Evolutionary conservation across 768 basidiomycete species (phyloP), one percentile per base, ranked within the genome.

Genomic region (Chalciporus piperatus): DNA sequence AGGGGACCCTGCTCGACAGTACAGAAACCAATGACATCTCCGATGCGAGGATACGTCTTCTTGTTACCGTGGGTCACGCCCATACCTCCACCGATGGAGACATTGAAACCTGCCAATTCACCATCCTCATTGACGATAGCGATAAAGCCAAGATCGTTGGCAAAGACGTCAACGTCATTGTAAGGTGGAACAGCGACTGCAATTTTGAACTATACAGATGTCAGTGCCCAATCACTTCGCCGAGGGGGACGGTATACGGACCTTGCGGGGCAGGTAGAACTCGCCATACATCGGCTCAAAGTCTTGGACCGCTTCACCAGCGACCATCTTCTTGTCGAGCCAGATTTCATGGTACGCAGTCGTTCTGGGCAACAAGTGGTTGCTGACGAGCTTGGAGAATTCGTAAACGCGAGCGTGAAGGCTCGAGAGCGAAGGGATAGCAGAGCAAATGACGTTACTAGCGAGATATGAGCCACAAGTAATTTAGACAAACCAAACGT

Each of bases 21-120:
- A 62, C 92, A 93, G 78, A 98, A 99, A 45, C 97, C 97, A 55
- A 99, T 81, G 42, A 97, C 72, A 61, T 87, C 86, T 25, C 83
- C 93, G 41, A 85, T 70, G 47, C 97, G 87, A 41, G 97, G 97
- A 68, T 98, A 98, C 0, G 97, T 99, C 77, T 97, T 95, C 77
- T 98, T 98, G 79, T 92, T 96, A 30, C 93, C 93, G 61, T 98
- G 96, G 1, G 97, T 98, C 40, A 98, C 97, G 70, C 97, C 97
- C 97, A 99, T 99, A 44, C 97, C 97, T 59, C 97, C 97, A 50
- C 97, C 97, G 40, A 92, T 76, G 14, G 86, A 72, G 47, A 99
- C 94, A 65, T 99, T 97, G 80, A 97, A 99, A 39, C 97, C 97
- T 47, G 79, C 77, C 17, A 99, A 74, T 56, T 88, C 78, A 45